These are phyloP conservation scores for Sordaria brevicollis DNA, from an alignment of 495 filamentous ascomycete species.

Conservation along the genomic window DNA sequence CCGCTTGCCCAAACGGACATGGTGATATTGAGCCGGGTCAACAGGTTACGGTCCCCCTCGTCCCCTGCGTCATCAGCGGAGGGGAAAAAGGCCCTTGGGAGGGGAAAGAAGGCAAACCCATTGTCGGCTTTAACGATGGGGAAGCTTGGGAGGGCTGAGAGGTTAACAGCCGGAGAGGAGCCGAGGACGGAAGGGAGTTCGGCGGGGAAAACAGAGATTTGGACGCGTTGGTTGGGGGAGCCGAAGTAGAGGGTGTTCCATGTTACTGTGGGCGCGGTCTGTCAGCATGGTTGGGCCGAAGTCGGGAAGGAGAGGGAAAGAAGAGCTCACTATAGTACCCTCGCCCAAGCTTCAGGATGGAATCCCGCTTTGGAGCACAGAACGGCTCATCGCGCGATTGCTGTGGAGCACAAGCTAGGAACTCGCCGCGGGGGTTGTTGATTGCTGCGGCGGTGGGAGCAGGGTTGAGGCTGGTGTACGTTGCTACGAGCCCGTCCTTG, in stretches of 20 bases:
- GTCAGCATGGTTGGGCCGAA: not conserved
- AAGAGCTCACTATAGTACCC: constrained; percentile 20
- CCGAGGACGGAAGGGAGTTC: constrained; percentile 1
- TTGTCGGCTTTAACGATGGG: constrained; percentile 3
- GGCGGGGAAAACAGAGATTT: constrained; percentile 4
- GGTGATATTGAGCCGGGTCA: not conserved
- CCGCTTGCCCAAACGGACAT: not conserved
- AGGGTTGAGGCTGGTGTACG: constrained; percentile 20
- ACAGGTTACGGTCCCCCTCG: not conserved
- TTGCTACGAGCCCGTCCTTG: constrained; percentile 3
- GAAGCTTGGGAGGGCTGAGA: constrained; percentile 15
- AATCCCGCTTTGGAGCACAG: constrained; percentile 16
- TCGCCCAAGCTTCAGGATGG: constrained; percentile 7
- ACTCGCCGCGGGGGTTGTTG: constrained; percentile 10
- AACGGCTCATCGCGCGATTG: constrained; percentile 15
- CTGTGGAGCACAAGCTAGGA: constrained; percentile 15
- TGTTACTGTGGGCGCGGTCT: constrained; percentile 13
- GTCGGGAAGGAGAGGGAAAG: not conserved
- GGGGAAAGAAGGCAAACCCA: not conserved
- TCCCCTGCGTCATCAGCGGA: constrained; percentile 1
- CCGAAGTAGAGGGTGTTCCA: constrained; percentile 16
- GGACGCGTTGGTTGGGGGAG: not conserved
- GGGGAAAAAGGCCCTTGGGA: constrained; percentile 11
- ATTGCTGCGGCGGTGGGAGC: constrained; percentile 13
- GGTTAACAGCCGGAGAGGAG: not conserved